phyloP scores from a whole-genome alignment of 140 eudicot genomes.

The Bidens hawaiensis region DNA sequence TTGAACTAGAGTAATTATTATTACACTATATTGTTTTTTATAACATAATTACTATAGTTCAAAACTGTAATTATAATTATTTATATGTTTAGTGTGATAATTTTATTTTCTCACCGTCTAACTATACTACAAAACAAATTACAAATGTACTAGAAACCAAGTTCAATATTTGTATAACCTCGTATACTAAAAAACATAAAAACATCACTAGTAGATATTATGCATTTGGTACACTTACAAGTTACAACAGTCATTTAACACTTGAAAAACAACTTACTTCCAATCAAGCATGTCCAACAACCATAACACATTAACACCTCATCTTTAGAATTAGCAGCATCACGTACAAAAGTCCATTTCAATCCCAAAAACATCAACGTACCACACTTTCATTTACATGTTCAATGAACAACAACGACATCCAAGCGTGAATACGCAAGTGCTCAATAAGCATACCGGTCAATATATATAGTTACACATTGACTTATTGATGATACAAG shows the following conservation, averaged over 20 bases:
- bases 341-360: slow-evolving; percentile 80
- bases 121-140: slow-evolving; percentile 1
- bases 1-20: too few species aligned
- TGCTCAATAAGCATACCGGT: slow-evolving; percentile 61
- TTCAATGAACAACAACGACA: slow-evolving; percentile 71
- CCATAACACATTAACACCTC: slow-evolving; percentile 74
- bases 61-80: too few species aligned
- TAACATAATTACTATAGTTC: too few species aligned
- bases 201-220: background rate
- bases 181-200: background rate
- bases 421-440: slow-evolving; percentile 77
- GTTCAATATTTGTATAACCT: background rate
- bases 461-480: slow-evolving; percentile 64
- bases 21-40: too few species aligned
- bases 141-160: slow-evolving; percentile 10
- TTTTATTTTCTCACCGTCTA: too few species aligned
- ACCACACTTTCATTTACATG: slow-evolving; percentile 45
- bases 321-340: slow-evolving; percentile 64
- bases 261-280: slow-evolving; percentile 30
- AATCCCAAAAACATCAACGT: slow-evolving; percentile 69
- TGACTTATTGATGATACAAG: slow-evolving; percentile 56
- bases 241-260: background rate
- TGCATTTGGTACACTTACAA: background rate
- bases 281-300: slow-evolving; percentile 79
- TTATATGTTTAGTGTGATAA: too few species aligned